Percentiles rank a stretch among this genome's conserved stretches.
Conservation (phyloP, 75 land plant species). For the Isoetes taiwanensis region DNA sequence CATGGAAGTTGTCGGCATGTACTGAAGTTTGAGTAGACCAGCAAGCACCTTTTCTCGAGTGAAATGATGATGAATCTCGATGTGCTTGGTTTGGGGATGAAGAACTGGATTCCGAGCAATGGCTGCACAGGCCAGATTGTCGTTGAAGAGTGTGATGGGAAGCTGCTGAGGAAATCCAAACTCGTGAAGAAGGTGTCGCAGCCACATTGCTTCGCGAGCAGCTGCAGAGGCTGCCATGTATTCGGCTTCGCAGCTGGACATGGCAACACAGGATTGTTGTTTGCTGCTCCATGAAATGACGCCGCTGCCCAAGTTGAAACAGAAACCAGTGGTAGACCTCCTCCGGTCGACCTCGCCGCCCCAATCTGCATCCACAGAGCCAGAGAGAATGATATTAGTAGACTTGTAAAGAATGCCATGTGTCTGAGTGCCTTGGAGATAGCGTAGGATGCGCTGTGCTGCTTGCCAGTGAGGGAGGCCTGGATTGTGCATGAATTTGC, state of each 20-base stretch:
- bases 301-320: constrained; percentile 9
- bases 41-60: no score
- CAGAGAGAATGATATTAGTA: neutral
- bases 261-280: constrained; percentile 24
- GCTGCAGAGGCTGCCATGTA: constrained; percentile 18
- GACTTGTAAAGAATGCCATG: neutral
- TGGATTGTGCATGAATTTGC: constrained; percentile 17
- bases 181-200: neutral
- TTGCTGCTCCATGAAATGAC: constrained; percentile 20
- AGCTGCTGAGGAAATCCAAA: no score
- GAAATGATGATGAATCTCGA: no score
- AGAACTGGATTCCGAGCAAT: no score
- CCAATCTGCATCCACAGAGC: constrained; percentile 20
- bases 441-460: constrained; percentile 25
- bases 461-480: constrained; percentile 12
- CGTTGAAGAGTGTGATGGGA: no score
- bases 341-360: constrained; percentile 9
- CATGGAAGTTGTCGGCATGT: no score
- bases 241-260: constrained; percentile 18
- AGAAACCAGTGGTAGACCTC: constrained; percentile 12
- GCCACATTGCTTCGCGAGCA: constrained; percentile 16
- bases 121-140: no score
- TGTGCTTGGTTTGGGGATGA: no score
- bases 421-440: constrained; percentile 21
- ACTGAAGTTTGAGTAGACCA: no score